phyloP scores from a whole-genome alignment of 768 basidiomycete genomes.

The Calocybe cyanea region DNA sequence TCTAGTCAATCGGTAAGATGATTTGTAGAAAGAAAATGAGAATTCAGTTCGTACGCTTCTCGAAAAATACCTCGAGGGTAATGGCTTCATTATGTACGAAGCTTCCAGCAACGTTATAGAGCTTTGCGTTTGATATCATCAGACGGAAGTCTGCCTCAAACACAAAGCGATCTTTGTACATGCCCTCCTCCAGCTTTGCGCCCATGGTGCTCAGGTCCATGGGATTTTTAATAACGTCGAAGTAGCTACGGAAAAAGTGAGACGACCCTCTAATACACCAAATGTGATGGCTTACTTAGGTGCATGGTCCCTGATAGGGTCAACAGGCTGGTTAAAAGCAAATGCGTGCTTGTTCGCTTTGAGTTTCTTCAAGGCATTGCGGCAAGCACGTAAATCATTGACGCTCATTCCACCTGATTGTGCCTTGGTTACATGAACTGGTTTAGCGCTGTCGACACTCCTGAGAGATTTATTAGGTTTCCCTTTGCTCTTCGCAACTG shows the following conservation, averaged over 20 bases:
- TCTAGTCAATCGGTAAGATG: constrained; percentile 42
- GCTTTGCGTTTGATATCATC: constrained; percentile 84
- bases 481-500: constrained; percentile 26
- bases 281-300: constrained; percentile 60
- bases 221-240: constrained; percentile 83
- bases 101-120: constrained; percentile 73
- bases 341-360: constrained; percentile 66
- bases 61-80: constrained; percentile 75
- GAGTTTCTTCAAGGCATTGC: constrained; percentile 78
- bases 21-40: neutral
- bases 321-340: constrained; percentile 87
- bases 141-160: constrained; percentile 86
- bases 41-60: constrained; percentile 61
- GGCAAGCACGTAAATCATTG: constrained; percentile 71
- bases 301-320: constrained; percentile 89
- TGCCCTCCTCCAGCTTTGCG: constrained; percentile 81
- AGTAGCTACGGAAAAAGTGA: constrained; percentile 58
- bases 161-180: constrained; percentile 79
- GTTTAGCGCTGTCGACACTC: constrained; percentile 27
- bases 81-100: constrained; percentile 75
- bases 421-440: constrained; percentile 59
- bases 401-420: constrained; percentile 74
- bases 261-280: neutral
- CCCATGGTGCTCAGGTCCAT: constrained; percentile 93
- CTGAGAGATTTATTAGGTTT: constrained; percentile 23